phyloP scores from a whole-genome alignment of 2,329 filamentous ascomycete genomes.

The Colletotrichum lindemuthianum region DNA sequence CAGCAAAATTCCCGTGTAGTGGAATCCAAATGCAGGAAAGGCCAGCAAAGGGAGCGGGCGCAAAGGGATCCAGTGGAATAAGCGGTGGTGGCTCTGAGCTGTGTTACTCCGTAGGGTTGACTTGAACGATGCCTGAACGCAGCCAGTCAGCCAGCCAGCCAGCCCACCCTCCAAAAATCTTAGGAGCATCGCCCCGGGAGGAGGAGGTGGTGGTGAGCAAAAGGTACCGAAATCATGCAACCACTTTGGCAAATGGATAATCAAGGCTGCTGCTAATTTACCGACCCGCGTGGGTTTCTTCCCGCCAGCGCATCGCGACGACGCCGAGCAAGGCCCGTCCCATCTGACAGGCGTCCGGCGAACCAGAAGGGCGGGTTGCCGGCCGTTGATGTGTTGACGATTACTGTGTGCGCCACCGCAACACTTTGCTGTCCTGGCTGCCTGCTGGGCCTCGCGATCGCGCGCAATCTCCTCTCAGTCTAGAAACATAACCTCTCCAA shows the following conservation, averaged over 20 bases:
- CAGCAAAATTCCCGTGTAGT: too few relatives aligned
- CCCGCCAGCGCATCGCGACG: constrained; percentile 33
- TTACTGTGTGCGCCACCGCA: background rate
- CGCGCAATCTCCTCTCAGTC: too few relatives aligned
- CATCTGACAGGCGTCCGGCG: constrained; percentile 28
- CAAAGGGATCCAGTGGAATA: too few relatives aligned
- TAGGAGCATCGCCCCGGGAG: too few relatives aligned
- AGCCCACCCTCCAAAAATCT: too few relatives aligned
- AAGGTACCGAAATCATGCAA: background rate
- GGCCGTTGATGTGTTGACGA: background rate
- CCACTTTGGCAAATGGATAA: constrained; percentile 6
- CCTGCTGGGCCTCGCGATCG: background rate
- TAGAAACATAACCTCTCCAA: background rate
- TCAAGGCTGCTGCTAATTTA: background rate
- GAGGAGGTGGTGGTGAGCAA: background rate
- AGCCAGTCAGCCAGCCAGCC: too few relatives aligned
- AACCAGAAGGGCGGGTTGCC: constrained; percentile 9
- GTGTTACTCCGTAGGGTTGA: too few relatives aligned
- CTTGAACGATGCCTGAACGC: too few relatives aligned
- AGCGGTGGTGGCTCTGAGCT: too few relatives aligned
- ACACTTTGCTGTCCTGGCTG: background rate
- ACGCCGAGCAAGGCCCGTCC: constrained; percentile 32
- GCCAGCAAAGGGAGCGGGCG: too few relatives aligned
- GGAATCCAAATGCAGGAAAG: too few relatives aligned
- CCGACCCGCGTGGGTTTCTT: constrained; percentile 9